Evolutionary conservation across 768 basidiomycete genomes (phyloP).

Genomic region (Xerocomus potaroensis): DNA sequence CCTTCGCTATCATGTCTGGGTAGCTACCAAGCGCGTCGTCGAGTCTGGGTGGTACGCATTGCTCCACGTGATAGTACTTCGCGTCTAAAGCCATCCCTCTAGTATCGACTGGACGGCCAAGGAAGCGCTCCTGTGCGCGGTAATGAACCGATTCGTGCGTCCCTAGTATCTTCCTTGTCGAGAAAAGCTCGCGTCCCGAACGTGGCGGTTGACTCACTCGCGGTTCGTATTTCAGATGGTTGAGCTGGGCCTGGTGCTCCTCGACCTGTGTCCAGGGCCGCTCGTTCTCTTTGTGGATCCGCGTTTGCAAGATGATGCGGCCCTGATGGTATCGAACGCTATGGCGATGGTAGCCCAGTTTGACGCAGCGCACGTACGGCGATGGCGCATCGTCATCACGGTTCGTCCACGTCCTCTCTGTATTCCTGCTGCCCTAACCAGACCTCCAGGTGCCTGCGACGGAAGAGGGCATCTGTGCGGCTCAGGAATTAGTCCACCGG

Average conservation of each 20-base stretch:
- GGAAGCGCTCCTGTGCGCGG: conserved; percentile 16
- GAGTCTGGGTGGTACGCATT: conserved; percentile 20
- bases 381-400: conserved; percentile 44
- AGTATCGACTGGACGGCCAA: conserved; percentile 15
- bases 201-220: too few species aligned
- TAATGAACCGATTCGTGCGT: conserved; percentile 32
- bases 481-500: conserved; percentile 34
- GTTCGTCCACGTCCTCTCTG: conserved; percentile 27
- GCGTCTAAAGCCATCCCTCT: not conserved
- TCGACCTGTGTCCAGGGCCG: conserved; percentile 43
- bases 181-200: not conserved
- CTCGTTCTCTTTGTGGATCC: conserved; percentile 53
- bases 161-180: too few species aligned
- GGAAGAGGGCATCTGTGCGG: conserved; percentile 47
- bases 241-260: conserved; percentile 43
- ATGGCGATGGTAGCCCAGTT: conserved; percentile 39
- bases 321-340: conserved; percentile 41
- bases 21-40: conserved; percentile 28
- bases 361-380: conserved; percentile 35
- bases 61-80: not conserved
- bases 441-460: conserved; percentile 52
- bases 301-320: conserved; percentile 34
- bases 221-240: conserved; percentile 49
- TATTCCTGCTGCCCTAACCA: not conserved
- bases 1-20: conserved; percentile 33